Conservation (phyloP, 2,329 filamentous ascomycete genomes). For the Nothomitra cinnamomea region DNA sequence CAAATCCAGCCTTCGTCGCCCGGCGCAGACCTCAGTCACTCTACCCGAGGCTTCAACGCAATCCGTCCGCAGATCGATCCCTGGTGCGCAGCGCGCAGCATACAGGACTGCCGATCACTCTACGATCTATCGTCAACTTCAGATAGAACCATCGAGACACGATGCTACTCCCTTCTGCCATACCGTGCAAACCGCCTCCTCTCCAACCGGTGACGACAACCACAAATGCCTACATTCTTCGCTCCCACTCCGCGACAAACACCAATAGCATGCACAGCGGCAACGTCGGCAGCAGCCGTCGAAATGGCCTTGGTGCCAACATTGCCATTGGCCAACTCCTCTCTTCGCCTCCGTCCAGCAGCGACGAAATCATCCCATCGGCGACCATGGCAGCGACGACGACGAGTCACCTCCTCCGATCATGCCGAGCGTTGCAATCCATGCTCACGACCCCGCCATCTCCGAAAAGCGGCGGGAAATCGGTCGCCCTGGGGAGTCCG, state of each 20-base stretch:
- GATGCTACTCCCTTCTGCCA: conserved; percentile 1
- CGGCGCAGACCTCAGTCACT: too few species aligned
- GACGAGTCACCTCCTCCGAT: background rate
- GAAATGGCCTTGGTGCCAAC: background rate
- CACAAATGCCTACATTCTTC: background rate
- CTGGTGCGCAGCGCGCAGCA: too few species aligned
- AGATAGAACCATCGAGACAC: background rate
- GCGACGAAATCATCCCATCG: background rate
- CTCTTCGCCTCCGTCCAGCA: background rate
- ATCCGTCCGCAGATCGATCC: too few species aligned
- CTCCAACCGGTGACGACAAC: background rate
- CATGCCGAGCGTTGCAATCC: background rate
- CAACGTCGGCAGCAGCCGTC: too few species aligned
- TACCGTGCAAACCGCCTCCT: background rate
- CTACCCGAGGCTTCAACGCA: too few species aligned
- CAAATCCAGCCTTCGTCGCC: too few species aligned
- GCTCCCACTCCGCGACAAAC: background rate
- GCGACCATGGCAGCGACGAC: background rate
- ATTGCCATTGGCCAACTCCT: background rate
- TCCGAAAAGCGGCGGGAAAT: background rate
- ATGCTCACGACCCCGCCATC: background rate
- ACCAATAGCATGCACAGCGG: background rate
- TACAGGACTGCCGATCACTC: too few species aligned
- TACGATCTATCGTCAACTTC: too few species aligned
- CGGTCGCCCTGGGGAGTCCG: background rate